phyloP scores from a whole-genome alignment of 371 early-diverging fungal genomes.

The Haplosporangium sp. region DNA sequence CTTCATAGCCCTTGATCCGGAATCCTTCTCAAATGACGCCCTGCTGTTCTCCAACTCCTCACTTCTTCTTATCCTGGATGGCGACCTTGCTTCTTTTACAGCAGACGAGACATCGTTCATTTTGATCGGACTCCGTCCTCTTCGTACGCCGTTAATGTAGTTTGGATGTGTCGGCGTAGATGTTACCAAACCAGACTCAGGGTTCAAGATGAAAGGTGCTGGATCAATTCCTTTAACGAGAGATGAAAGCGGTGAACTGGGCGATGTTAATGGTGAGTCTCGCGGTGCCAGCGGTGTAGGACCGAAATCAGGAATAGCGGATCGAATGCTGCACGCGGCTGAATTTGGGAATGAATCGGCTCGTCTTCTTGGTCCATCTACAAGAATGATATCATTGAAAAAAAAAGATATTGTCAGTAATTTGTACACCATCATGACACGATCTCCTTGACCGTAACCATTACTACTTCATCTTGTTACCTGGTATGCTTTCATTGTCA shows the following conservation, averaged over 20 bases:
- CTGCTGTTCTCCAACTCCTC: background rate
- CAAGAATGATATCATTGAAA: no score
- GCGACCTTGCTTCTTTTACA: background rate
- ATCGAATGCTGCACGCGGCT: conserved; percentile 38
- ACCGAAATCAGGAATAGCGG: conserved; percentile 39
- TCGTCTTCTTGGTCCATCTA: conserved; percentile 52
- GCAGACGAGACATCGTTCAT: background rate
- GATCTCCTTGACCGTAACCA: background rate
- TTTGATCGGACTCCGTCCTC: conserved; percentile 16
- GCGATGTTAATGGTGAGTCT: conserved; percentile 31
- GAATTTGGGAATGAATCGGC: conserved; percentile 56
- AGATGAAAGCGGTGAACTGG: conserved; percentile 33
- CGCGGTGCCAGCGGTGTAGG: conserved; percentile 22
- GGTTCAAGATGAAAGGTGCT: conserved; percentile 21
- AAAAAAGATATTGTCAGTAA: background rate
- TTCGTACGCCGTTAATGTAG: conserved; percentile 4
- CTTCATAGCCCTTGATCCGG: background rate
- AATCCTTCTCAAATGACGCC: background rate
- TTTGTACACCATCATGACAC: background rate
- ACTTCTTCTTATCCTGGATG: conserved; percentile 14
- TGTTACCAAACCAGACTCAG: background rate
- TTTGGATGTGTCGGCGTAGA: conserved; percentile 5
- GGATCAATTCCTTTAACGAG: conserved; percentile 21
- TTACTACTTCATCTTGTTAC: conserved; percentile 2
- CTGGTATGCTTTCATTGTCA: conserved; percentile 34